These are phyloP conservation scores for Setaria italica DNA, from an alignment of 202 grass and related monocot species.

Conservation along the genomic window DNA sequence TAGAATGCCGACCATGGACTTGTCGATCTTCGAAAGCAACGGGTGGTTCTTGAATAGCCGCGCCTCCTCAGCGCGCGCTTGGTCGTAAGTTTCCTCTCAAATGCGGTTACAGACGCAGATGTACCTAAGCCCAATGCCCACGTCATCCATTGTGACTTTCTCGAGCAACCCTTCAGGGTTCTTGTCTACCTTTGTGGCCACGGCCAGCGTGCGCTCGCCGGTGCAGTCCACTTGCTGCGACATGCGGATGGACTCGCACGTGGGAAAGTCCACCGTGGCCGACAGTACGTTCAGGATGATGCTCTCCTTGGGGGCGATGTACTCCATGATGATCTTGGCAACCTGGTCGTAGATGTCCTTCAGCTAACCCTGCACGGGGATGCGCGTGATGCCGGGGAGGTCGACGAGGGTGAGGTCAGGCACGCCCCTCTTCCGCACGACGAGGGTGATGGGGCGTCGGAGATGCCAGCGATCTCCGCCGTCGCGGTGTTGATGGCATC, in stretches of 20 bases:
- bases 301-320: conserved; percentile 68
- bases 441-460: conserved; percentile 58
- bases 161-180: conserved; percentile 59
- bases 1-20: conserved; percentile 55
- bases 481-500: conserved; percentile 51
- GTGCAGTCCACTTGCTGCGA: conserved; percentile 68
- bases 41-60: conserved; percentile 45
- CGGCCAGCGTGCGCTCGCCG: conserved; percentile 68
- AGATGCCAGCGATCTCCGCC: conserved; percentile 58
- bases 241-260: conserved; percentile 75
- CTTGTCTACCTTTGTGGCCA: conserved; percentile 73
- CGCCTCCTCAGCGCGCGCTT: conserved; percentile 43
- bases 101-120: conserved; percentile 74
- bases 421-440: conserved; percentile 61
- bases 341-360: conserved; percentile 75
- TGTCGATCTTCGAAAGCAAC: conserved; percentile 49
- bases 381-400: conserved; percentile 66
- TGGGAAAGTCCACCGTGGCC: conserved; percentile 69
- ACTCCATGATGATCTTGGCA: conserved; percentile 51
- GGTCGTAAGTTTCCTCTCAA: conserved; percentile 49
- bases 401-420: conserved; percentile 75
- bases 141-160: conserved; percentile 77
- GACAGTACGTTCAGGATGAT: conserved; percentile 80
- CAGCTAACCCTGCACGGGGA: conserved; percentile 54
- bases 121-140: conserved; percentile 70